Evolutionary conservation across 2,329 filamentous ascomycete species (phyloP), one percentile per base, ranked within the genome.

Genomic region (Biscogniauxia sp.): DNA sequence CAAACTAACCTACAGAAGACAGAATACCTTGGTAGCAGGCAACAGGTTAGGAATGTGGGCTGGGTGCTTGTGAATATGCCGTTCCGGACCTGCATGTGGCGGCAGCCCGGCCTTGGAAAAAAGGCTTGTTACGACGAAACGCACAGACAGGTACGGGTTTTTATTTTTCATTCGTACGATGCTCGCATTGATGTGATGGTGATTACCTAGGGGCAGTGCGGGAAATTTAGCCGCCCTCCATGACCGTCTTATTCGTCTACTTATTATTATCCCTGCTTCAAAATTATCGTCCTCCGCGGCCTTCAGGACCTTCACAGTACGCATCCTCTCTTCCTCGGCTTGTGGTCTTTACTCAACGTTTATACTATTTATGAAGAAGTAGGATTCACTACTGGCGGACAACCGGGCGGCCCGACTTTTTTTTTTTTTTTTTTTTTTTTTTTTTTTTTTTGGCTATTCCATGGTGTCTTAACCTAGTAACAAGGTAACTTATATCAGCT

Each of bases 281-380:
- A 7, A 32, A 32, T 32, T 32, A 13, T 32, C 28, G 7, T 32
- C 28, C 28, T 32, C 9, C 28, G 11, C 28, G 11, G 11, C 28
- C 11, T 9, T 32, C 28, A 32, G 28, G 28, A 13, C 28, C 28
- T 32, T 32, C 28, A 32, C 7, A 13, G 11, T n/a, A 32, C 11
- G 28, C 54, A 59, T 56, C 51, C 49, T 41, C 37, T 25, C 54
- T 15, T 49, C 52, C 49, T 56, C 55, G 58, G 59, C 55, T 63
- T 65, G 60, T 32, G 28, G 28, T 3, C 28, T 32, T 32, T 7
- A 32, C 11, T 32, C 28, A 32, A 32, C 28, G 11, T 8, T 8
- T 32, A 32, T 32, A 9, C 28, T 32, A 32, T 5, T 32, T 32
- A 32, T 7, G 28, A 32, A 32, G 11, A 32, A 32, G 28, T 45